phyloP scores from a whole-genome alignment of 495 filamentous ascomycete species.

The Neurospora terricola region DNA sequence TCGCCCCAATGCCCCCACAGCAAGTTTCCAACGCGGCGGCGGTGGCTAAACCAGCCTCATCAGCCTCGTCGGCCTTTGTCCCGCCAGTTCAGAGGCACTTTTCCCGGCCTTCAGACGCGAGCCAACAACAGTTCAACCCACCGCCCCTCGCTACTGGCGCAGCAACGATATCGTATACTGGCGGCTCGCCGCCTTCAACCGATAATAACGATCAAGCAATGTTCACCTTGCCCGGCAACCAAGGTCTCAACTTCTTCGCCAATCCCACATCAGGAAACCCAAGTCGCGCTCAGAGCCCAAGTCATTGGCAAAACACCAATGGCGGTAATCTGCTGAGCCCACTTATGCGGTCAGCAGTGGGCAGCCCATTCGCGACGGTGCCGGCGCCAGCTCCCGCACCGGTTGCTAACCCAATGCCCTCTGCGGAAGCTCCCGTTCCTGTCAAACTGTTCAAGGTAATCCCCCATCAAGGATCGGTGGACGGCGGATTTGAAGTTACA shows the following conservation, averaged over 20 bases:
- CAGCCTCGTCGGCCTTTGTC: background rate
- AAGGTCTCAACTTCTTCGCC: background rate
- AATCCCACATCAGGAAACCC: slow-evolving; percentile 3
- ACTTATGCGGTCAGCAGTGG: slow-evolving; percentile 49
- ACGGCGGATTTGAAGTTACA: slow-evolving; percentile 78
- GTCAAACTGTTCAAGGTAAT: slow-evolving; percentile 47
- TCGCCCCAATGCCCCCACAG: background rate
- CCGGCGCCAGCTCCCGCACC: background rate
- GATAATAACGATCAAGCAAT: background rate
- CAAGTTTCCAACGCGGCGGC: background rate
- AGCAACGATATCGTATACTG: slow-evolving; percentile 17
- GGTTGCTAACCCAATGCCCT: background rate
- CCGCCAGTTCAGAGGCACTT: background rate
- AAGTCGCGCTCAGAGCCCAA: slow-evolving; percentile 13
- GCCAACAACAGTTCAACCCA: background rate
- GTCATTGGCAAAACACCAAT: background rate
- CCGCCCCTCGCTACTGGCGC: background rate
- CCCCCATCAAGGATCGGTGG: slow-evolving; percentile 68
- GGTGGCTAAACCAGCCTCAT: background rate
- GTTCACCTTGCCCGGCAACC: background rate
- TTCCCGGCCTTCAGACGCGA: background rate
- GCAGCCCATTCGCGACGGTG: background rate
- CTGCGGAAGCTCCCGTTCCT: background rate
- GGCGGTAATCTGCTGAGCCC: slow-evolving; percentile 1
- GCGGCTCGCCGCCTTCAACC: background rate